Evolutionary conservation across 495 filamentous ascomycete genomes (phyloP).

Genomic region (Immersiella caudata): DNA sequence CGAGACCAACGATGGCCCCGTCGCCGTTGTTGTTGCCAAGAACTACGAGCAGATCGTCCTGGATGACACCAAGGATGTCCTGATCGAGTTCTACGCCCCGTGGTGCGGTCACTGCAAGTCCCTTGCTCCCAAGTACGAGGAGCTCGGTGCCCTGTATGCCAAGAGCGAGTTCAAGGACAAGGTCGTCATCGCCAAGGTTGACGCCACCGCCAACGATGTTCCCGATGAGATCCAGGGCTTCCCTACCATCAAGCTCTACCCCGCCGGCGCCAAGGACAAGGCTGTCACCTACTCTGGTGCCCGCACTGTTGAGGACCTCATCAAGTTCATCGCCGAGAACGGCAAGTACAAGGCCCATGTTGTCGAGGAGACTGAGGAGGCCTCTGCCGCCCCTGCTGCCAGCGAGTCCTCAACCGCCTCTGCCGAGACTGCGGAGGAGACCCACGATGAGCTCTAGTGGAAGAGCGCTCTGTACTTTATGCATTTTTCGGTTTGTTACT

Average conservation of each 20-base stretch:
- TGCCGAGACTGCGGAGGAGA: constrained; percentile 45
- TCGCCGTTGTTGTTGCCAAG: constrained; percentile 88
- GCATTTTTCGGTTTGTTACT: constrained; percentile 33
- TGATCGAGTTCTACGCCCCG: constrained; percentile 97
- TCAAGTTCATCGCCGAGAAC: constrained; percentile 91
- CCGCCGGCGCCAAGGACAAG: constrained; percentile 81
- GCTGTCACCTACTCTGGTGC: constrained; percentile 86
- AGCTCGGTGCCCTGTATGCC: constrained; percentile 81
- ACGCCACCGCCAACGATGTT: constrained; percentile 95
- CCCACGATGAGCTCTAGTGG: constrained; percentile 70
- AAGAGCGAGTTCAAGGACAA: constrained; percentile 73
- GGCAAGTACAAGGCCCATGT: constrained; percentile 78
- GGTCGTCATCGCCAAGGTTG: constrained; percentile 95
- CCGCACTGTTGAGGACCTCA: constrained; percentile 91
- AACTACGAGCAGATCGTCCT: constrained; percentile 93
- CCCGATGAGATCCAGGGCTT: constrained; percentile 97
- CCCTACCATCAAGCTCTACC: constrained; percentile 99
- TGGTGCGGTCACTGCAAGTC: constrained; percentile 99
- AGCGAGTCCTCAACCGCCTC: constrained; percentile 43
- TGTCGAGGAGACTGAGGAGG: constrained; percentile 57
- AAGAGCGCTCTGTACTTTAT: constrained; percentile 32
- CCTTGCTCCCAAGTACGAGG: constrained; percentile 85
- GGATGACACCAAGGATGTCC: constrained; percentile 92
- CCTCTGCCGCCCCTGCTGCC: constrained; percentile 55
- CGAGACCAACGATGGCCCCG: constrained; percentile 89